Evolutionary conservation across 2,329 filamentous ascomycete species (phyloP), one percentile per base, ranked within the genome.

Genomic region (Rutstroemia sp.): DNA sequence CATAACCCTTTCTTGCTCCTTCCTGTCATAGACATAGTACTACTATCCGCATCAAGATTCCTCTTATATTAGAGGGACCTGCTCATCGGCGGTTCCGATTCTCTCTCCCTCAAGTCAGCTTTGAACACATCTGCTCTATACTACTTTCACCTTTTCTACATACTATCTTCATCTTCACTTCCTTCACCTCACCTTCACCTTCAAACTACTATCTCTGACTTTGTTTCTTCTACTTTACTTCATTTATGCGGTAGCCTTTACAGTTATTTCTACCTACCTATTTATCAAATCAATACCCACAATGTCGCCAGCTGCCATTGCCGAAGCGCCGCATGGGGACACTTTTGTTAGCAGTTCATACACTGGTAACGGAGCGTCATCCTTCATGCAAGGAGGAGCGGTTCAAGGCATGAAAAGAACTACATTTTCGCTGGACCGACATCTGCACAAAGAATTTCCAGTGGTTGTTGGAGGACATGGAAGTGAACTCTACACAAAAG

Each of bases 401-500:
- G 48, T 56, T n/a, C 48, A 53, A 17, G 44, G 37, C 37, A 53
- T 48, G 54, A 63, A 60, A 47, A 59, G 54, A 48, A 51, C 59
- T 16, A 60, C 60, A 19, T 68, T 60, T 47, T 57, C 63, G 10
- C 54, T 70, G 14, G 65, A 67, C 47, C 58, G 68, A 41, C 49
- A 66, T 47, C 61, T 70, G 7, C 63, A 67, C 41, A 66, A 65
- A 38, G 47, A 61, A 6, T 68, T 64, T 10, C 64, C 64, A 5
- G 53, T 66, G n/a, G 64, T 69, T 6, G 56, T 60, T 27, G 45
- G 61, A 12, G 65, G 56, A 21, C 58, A 65, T 30, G 68, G 67
- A 16, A 65, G 64, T 57, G 63, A 65, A 12, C 51, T 70, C 10
- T 56, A 62, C 27, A 63, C 68, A 5, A 57, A 59, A n/a, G 64